Evolutionary conservation across 345 rosid genomes (phyloP).

Genomic region (Combretum micranthum): DNA sequence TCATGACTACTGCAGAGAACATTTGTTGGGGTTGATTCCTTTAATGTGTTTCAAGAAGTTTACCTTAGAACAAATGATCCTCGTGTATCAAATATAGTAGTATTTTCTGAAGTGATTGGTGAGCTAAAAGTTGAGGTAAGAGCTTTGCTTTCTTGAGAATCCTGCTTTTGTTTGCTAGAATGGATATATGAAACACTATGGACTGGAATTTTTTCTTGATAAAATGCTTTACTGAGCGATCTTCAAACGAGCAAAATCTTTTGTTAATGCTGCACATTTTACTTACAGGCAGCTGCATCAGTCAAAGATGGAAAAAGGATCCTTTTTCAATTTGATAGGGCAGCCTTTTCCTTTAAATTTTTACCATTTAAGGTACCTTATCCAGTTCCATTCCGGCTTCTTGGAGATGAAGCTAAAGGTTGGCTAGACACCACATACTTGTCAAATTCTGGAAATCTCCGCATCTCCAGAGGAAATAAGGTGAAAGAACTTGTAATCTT

Average conservation of each 20-base stretch:
- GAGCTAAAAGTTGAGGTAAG: slow-evolving; percentile 95
- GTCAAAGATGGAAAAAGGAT: slow-evolving; percentile 56
- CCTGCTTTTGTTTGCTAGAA: not conserved
- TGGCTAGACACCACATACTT: slow-evolving; percentile 86
- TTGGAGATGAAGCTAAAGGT: slow-evolving; percentile 96
- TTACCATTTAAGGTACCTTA: slow-evolving; percentile 91
- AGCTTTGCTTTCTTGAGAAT: not conserved
- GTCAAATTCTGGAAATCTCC: slow-evolving; percentile 79
- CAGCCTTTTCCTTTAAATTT: slow-evolving; percentile 72
- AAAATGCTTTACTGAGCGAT: no score
- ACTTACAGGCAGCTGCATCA: slow-evolving; percentile 69
- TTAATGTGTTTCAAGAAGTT: slow-evolving; percentile 88
- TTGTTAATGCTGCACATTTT: not conserved
- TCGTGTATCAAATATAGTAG: slow-evolving; percentile 83
- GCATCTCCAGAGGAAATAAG: slow-evolving; percentile 95
- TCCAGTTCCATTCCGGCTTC: slow-evolving; percentile 91
- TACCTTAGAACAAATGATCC: slow-evolving; percentile 66
- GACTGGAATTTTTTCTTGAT: no score
- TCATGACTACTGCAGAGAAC: slow-evolving; percentile 52
- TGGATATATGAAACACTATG: not conserved
- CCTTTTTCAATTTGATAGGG: slow-evolving; percentile 68
- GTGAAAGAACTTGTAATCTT: slow-evolving; percentile 21
- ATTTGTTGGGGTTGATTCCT: slow-evolving; percentile 81
- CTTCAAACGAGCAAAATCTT: not conserved
- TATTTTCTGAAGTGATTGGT: slow-evolving; percentile 74